Evolutionary conservation across 495 filamentous ascomycete species (phyloP).

Genomic region (Lasiosphaeris hirsuta): DNA sequence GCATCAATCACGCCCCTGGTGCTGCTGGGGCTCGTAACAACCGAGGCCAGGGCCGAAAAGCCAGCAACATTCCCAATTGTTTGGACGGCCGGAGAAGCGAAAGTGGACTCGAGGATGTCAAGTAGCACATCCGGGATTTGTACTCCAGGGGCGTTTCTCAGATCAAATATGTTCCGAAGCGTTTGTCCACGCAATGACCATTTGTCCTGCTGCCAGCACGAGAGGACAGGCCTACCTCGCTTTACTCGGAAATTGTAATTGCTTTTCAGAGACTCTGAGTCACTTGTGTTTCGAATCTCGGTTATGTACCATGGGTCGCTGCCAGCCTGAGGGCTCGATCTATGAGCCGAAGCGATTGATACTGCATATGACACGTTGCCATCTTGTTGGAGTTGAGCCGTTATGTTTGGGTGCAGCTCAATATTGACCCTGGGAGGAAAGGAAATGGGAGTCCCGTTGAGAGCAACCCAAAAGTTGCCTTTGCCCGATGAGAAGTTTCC

Average conservation of each 20-base stretch:
- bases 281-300: too few relatives aligned
- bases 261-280: neutral
- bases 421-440: neutral
- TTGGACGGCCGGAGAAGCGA: neutral
- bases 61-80: neutral
- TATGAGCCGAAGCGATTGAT: neutral
- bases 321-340: neutral
- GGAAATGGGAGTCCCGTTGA: neutral
- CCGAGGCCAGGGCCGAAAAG: neutral
- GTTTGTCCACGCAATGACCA: neutral
- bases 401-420: too few relatives aligned
- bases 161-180: rapidly evolving
- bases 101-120: neutral
- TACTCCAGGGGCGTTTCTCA: neutral
- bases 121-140: neutral
- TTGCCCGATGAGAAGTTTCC: too few relatives aligned
- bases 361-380: slow-evolving; percentile 5
- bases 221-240: neutral
- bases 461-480: neutral
- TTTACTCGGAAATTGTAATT: neutral
- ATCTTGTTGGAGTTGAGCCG: too few relatives aligned
- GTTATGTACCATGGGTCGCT: slow-evolving; percentile 10
- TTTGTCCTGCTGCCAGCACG: neutral
- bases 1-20: neutral
- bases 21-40: neutral